Conservation (phyloP, 169 alveolate genomes). For the Neospora caninum region DNA sequence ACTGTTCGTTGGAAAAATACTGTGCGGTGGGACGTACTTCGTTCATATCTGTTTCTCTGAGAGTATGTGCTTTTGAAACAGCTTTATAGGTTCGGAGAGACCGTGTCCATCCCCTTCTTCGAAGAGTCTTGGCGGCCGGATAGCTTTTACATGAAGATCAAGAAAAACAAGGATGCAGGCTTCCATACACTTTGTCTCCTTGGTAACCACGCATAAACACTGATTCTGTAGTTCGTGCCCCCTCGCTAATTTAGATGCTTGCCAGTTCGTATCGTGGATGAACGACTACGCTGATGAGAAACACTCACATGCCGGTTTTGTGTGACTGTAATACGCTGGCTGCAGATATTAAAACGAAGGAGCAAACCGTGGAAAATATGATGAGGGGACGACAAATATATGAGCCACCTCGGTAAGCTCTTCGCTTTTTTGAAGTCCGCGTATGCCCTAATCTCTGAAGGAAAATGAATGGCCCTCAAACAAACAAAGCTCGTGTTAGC, state of each 20-base stretch:
- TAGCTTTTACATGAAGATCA: slow-evolving; percentile 94
- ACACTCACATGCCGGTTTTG: background rate
- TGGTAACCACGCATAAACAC: slow-evolving; percentile 63
- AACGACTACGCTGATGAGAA: background rate
- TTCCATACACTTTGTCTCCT: slow-evolving; percentile 97
- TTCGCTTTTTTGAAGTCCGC: background rate
- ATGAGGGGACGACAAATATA: slow-evolving; percentile 91
- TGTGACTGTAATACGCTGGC: background rate
- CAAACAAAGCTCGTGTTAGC: no score
- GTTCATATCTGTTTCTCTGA: background rate
- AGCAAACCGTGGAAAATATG: slow-evolving; percentile 95
- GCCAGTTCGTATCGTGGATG: background rate
- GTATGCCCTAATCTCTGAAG: background rate
- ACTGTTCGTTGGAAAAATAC: no score
- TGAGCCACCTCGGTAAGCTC: slow-evolving; percentile 90
- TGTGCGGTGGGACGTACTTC: background rate
- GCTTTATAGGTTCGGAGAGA: slow-evolving; percentile 98
- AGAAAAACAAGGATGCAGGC: slow-evolving; percentile 83
- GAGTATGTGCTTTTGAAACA: slow-evolving; percentile 38
- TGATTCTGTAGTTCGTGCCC: background rate
- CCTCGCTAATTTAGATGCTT: background rate
- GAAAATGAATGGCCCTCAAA: background rate
- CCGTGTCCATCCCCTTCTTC: slow-evolving; percentile 97
- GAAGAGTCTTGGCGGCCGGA: slow-evolving; percentile 97
- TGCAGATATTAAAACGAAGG: slow-evolving; percentile 97